A percentile compares a stretch with the other conserved stretches of the same genome.
Conservation (phyloP, 73 alveolate genomes). For the Paraurostyla sp. region DNA sequence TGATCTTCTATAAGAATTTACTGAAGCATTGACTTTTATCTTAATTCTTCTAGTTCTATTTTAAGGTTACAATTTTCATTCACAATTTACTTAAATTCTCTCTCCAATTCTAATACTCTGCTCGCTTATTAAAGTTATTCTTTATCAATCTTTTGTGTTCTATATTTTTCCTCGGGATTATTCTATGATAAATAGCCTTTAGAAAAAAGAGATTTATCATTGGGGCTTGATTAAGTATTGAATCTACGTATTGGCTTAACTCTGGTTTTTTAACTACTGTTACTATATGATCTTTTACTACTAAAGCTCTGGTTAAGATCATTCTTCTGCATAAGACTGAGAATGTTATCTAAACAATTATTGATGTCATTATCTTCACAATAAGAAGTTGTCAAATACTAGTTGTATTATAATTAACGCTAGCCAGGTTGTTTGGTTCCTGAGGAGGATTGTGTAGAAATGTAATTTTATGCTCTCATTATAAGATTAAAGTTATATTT, state of each 20-base stretch:
- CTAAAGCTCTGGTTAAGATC: neutral
- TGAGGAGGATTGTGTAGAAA: neutral
- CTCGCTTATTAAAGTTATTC: neutral
- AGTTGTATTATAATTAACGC: neutral
- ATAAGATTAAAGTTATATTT: too few species aligned
- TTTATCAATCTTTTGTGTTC: neutral
- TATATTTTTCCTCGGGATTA: neutral
- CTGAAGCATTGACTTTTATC: neutral
- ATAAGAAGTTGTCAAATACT: neutral
- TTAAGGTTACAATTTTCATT: slow-evolving; percentile 27
- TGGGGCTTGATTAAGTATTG: too few species aligned
- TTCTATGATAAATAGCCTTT: too few species aligned
- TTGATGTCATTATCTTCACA: slow-evolving; percentile 41
- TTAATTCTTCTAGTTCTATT: neutral
- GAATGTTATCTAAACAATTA: slow-evolving; percentile 25
- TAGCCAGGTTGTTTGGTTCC: neutral
- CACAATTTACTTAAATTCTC: neutral
- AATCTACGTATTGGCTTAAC: too few species aligned
- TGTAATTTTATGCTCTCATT: too few species aligned
- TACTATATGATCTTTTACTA: neutral
- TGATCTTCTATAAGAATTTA: neutral
- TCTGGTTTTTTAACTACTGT: neutral
- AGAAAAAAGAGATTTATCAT: too few species aligned
- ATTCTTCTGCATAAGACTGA: neutral
- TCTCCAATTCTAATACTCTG: neutral